These are phyloP conservation scores for Planoprotostelium fungivorum DNA, from an alignment of 78 protist species.

Conservation along the genomic window DNA sequence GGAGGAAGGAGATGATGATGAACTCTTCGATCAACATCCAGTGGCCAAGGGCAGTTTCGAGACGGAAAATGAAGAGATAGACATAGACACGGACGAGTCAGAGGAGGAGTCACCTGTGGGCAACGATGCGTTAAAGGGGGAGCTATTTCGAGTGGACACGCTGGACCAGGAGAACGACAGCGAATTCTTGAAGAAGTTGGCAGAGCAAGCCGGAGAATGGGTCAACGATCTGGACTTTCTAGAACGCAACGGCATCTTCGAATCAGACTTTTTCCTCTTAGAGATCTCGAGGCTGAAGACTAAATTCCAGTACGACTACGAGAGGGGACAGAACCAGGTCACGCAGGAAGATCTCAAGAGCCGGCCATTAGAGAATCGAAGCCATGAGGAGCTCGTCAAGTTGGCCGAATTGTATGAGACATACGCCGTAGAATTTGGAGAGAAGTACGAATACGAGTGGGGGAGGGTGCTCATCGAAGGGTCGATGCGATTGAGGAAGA, in stretches of 20 bases:
- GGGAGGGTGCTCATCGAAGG: not conserved
- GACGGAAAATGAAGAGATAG: not conserved
- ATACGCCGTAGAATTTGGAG: not conserved
- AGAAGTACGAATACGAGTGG: not conserved
- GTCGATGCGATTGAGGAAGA: not conserved
- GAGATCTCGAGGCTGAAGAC: not conserved
- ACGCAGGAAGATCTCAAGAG: not conserved
- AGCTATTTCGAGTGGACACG: not conserved
- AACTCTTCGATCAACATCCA: not conserved
- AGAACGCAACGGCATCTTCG: not conserved
- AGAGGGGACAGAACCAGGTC: not conserved
- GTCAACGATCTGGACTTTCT: not conserved
- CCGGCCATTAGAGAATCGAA: not conserved
- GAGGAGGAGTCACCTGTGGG: not conserved
- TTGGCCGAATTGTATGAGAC: not conserved
- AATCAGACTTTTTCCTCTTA: not conserved
- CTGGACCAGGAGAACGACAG: not conserved
- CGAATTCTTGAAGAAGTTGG: not conserved
- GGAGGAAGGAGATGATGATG: not conserved
- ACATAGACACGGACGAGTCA: not conserved
- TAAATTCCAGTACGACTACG: not conserved
- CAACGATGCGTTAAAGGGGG: not conserved
- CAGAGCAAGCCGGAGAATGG: not conserved
- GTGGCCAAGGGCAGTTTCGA: not conserved
- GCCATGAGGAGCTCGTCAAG: not conserved